Evolutionary conservation across 2,329 filamentous ascomycete species (phyloP).

Genomic region (Colletotrichum gloeosporioides): DNA sequence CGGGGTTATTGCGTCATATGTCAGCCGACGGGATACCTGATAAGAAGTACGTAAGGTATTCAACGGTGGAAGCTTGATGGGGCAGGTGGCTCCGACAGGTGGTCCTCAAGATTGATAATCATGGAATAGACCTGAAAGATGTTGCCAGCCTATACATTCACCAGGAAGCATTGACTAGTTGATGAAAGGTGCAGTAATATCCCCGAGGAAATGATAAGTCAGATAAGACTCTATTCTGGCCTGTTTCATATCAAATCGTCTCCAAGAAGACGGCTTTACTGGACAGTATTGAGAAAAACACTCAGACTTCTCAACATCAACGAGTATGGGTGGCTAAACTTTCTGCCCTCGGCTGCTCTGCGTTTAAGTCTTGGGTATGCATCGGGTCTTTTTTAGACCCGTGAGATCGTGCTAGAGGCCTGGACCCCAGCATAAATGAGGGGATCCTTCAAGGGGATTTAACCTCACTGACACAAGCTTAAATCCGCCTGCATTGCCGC

Average conservation of each 20-base stretch:
- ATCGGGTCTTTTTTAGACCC: neutral
- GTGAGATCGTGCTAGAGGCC: neutral
- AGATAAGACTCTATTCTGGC: neutral
- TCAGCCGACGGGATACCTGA: neutral
- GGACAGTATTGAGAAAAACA: neutral
- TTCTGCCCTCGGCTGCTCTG: neutral
- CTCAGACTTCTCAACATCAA: neutral
- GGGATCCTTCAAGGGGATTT: neutral
- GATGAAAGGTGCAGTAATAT: neutral
- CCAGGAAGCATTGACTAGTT: no score
- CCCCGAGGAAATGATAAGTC: neutral
- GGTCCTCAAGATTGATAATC: neutral
- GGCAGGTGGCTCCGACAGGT: neutral
- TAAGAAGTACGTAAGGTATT: neutral
- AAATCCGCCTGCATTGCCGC: neutral
- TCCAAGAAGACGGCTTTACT: neutral
- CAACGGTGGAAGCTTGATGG: neutral
- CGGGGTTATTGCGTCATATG: neutral
- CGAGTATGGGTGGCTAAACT: neutral
- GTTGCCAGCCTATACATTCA: neutral
- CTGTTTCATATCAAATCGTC: neutral
- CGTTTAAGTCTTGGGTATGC: neutral
- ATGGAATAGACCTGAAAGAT: neutral
- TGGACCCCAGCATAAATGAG: neutral
- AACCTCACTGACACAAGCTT: neutral